Evolutionary conservation across 768 basidiomycete genomes (phyloP).

Genomic region (Tylopilus sp.): DNA sequence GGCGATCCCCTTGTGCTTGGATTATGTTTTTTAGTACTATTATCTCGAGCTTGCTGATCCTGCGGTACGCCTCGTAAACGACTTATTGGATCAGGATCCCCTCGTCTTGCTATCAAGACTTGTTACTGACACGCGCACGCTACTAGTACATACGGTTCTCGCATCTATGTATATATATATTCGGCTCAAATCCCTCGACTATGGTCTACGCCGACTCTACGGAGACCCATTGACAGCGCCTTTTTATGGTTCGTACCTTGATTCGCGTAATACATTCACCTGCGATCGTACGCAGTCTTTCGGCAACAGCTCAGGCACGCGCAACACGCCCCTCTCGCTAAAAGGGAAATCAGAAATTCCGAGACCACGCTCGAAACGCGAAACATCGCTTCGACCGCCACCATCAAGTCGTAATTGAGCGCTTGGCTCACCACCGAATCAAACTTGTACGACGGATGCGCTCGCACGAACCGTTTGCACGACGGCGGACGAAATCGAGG

Average conservation of each 20-base stretch:
- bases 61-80: no score
- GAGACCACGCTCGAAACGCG: background rate
- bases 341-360: background rate
- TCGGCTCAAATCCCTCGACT: no score
- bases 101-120: no score
- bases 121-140: no score
- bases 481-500: constrained; percentile 69
- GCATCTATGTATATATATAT: no score
- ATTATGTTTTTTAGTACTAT: no score
- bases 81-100: no score
- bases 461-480: constrained; percentile 72
- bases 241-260: constrained; percentile 19
- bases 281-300: constrained; percentile 43
- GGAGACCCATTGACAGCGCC: no score
- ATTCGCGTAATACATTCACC: constrained; percentile 22
- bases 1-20: no score
- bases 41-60: no score
- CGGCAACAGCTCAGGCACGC: constrained; percentile 61
- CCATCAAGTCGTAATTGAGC: constrained; percentile 91
- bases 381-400: constrained; percentile 87
- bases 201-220: no score
- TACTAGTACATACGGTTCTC: no score
- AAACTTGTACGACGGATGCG: constrained; percentile 86
- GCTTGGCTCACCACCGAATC: constrained; percentile 87
- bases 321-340: constrained; percentile 67